phyloP scores from a whole-genome alignment of 2,329 filamentous ascomycete species.

The Teratosphaeria destructans region DNA sequence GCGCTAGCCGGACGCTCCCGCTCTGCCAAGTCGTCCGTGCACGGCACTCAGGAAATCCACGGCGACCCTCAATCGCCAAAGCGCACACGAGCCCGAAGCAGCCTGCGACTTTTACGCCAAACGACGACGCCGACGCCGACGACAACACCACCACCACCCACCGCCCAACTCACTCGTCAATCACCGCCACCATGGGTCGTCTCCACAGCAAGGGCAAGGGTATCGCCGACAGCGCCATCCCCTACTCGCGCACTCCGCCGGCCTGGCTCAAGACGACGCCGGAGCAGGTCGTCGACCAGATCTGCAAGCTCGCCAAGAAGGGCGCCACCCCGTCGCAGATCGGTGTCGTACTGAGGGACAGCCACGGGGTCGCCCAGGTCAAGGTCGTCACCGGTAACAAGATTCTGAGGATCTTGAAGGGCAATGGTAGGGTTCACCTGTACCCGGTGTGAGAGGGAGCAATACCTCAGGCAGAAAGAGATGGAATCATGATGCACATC shows the following conservation, averaged over 20 bases:
- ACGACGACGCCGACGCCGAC: background rate
- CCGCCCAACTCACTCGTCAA: constrained; percentile 1
- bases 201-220: constrained; percentile 99
- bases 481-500: constrained; percentile 5
- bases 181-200: constrained; percentile 68
- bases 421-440: constrained; percentile 65
- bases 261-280: constrained; percentile 98
- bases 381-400: constrained; percentile 99
- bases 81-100: background rate
- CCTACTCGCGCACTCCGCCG: constrained; percentile 87
- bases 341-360: constrained; percentile 96
- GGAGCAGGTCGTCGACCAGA: constrained; percentile 97
- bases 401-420: constrained; percentile 98
- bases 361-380: constrained; percentile 95
- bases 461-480: constrained; percentile 14
- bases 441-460: constrained; percentile 27
- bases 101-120: background rate
- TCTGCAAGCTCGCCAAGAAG: constrained; percentile 98
- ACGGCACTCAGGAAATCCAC: background rate
- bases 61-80: background rate
- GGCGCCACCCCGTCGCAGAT: constrained; percentile 98
- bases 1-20: background rate
- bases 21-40: background rate
- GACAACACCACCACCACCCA: background rate
- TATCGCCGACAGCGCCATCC: constrained; percentile 89